Evolutionary conservation across 2,329 filamentous ascomycete genomes (phyloP), one percentile per base, ranked within the genome.

Genomic region (Aspergillus proliferans): DNA sequence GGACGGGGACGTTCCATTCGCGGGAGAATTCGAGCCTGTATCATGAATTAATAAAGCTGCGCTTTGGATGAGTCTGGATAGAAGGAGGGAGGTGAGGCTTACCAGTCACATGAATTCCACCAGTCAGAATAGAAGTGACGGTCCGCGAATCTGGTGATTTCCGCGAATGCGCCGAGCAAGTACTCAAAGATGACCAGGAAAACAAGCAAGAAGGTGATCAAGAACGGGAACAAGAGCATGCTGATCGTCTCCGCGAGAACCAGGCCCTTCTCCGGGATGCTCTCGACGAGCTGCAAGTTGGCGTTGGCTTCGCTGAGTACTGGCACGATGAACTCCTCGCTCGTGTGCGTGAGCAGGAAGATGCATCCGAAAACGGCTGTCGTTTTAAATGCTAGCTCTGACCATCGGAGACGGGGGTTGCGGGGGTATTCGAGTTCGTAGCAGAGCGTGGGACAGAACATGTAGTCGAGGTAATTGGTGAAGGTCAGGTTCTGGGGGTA

Each of bases 161-260:
- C 93, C 12, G 91, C 93, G 62, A 94, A 95, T 43, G 91, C 91
- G 50, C 92, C 93, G 30, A 97, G 82, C 9, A 95, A 81, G 69
- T 97, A 98, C 69, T 98, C 93, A 69, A 97, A 98, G 61, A 97
- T 97, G 68, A 96, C 90, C 50, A 98, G 83, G 75, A 98, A 98
- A 48, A 97, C 91, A 43, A 97, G 83, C 4, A 97, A 76, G 67
- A 97, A 94, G 3, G 86, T 95, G 52, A 97, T 79, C 88, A 96
- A 96, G 70, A 97, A 98, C 3, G 93, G 93, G 71, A 96, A 97
- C 19, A 98, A 80, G 15, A 98, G 82, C 76, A 88, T 84, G 49
- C 87, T 92, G 64, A 95, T 91, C 12, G 87, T 90, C 75, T 97
- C 93, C 24, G 87, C 83, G 21, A 98, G 78, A 56, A 96, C 84